These are phyloP conservation scores for Geotrichum klebahnii DNA, from an alignment of 1,139 yeast genomes.

Conservation along the genomic window DNA sequence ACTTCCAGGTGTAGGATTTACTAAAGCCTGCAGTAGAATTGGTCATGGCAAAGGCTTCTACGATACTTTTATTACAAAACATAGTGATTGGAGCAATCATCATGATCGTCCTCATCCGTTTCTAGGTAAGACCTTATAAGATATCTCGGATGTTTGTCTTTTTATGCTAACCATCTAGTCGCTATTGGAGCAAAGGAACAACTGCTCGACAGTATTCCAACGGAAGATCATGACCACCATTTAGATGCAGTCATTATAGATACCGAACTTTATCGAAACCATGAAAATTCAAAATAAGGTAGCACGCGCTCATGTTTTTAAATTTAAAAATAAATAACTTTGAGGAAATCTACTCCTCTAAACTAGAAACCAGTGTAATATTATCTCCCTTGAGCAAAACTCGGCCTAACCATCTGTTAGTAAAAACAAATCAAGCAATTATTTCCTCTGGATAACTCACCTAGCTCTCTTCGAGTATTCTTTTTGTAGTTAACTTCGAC, in stretches of 20 bases:
- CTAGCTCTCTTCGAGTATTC: slow-evolving; percentile 47
- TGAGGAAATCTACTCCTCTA: slow-evolving; percentile 36
- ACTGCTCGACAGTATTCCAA: slow-evolving; percentile 55
- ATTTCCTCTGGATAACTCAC: too few relatives aligned
- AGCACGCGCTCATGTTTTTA: neutral
- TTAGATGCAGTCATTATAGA: slow-evolving; percentile 58
- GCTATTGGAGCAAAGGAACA: slow-evolving; percentile 75
- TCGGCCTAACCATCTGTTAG: slow-evolving; percentile 38
- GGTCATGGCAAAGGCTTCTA: slow-evolving; percentile 96
- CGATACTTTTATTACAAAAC: slow-evolving; percentile 66
- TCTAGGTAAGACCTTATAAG: too few relatives aligned
- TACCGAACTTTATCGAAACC: slow-evolving; percentile 13
- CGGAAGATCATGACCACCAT: slow-evolving; percentile 65
- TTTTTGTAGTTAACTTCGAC: slow-evolving; percentile 53
- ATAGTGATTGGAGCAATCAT: slow-evolving; percentile 37
- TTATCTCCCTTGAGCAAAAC: slow-evolving; percentile 90
- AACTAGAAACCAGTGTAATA: slow-evolving; percentile 70
- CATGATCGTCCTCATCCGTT: slow-evolving; percentile 1
- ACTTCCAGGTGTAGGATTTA: slow-evolving; percentile 84
- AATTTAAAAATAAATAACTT: neutral
- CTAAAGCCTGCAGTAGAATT: slow-evolving; percentile 51
- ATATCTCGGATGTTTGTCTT: too few relatives aligned
- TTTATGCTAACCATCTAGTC: too few relatives aligned
- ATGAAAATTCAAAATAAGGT: neutral
- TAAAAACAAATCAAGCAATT: neutral